Conservation (phyloP, 257 asterid genomes). For the Plantago ovata region DNA sequence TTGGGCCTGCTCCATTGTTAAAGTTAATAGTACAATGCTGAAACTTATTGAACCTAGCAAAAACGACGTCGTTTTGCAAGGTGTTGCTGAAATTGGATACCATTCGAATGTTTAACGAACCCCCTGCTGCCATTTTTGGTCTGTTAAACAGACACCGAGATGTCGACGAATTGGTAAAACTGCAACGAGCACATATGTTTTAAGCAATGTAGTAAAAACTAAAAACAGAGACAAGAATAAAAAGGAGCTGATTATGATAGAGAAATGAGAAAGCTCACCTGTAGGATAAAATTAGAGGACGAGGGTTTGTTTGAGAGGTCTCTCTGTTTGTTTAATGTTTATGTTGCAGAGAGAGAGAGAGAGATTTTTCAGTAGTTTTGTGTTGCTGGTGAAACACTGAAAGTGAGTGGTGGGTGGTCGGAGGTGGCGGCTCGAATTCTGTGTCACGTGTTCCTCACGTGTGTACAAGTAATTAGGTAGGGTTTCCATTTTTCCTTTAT, state of each 20-base stretch:
- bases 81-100: slow-evolving; percentile 35
- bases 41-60: slow-evolving; percentile 22
- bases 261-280: neutral
- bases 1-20: slow-evolving; percentile 20
- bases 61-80: slow-evolving; percentile 33
- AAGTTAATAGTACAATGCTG: slow-evolving; percentile 15
- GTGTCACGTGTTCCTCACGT: slow-evolving; percentile 25
- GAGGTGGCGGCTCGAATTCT: slow-evolving; percentile 35
- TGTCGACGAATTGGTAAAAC: slow-evolving; percentile 36
- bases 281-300: neutral
- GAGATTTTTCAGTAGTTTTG: neutral
- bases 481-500: slow-evolving; percentile 2
- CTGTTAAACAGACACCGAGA: slow-evolving; percentile 16
- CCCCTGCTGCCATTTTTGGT: slow-evolving; percentile 50
- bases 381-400: too few species aligned
- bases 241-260: too few species aligned
- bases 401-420: slow-evolving; percentile 2
- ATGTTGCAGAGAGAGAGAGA: neutral
- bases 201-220: neutral
- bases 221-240: slow-evolving; percentile 1
- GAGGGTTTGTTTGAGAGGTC: too few species aligned
- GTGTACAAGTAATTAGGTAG: slow-evolving; percentile 7
- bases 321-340: too few species aligned
- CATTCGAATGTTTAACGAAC: slow-evolving; percentile 42
- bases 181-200: neutral